Percentiles rank a stretch among this genome's conserved stretches.
Conservation (phyloP, 345 rosid genomes). For the Salix purpurea region DNA sequence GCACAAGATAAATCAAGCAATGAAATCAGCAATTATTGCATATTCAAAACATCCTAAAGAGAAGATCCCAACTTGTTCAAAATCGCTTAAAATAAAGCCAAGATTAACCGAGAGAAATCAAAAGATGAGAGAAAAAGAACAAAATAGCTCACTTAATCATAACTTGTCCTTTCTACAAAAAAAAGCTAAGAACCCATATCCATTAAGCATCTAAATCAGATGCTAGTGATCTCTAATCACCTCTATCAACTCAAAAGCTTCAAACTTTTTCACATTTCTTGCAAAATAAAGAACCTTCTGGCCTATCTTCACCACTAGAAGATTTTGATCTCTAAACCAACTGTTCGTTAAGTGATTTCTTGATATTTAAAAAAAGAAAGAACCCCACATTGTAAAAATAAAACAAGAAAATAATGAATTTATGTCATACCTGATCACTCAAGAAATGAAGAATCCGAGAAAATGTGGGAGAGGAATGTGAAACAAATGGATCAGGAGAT, state of each 20-base stretch:
- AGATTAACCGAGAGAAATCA: neutral
- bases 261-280: neutral
- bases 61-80: neutral
- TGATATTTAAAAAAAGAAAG: neutral
- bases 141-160: neutral
- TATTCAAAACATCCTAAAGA: neutral
- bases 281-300: neutral
- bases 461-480: neutral
- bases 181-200: neutral
- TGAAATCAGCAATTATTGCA: neutral
- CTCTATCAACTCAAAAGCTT: neutral
- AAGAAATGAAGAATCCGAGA: neutral
- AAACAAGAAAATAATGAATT: neutral
- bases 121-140: neutral
- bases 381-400: neutral
- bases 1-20: slow-evolving; percentile 5
- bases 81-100: neutral
- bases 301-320: neutral
- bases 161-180: neutral
- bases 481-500: slow-evolving; percentile 15
- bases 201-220: neutral
- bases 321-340: neutral
- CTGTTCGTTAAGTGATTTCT: neutral
- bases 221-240: neutral
- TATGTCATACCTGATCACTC: neutral